Evolutionary conservation across 2,329 filamentous ascomycete genomes (phyloP).

Genomic region (Cytospora chrysosperma): DNA sequence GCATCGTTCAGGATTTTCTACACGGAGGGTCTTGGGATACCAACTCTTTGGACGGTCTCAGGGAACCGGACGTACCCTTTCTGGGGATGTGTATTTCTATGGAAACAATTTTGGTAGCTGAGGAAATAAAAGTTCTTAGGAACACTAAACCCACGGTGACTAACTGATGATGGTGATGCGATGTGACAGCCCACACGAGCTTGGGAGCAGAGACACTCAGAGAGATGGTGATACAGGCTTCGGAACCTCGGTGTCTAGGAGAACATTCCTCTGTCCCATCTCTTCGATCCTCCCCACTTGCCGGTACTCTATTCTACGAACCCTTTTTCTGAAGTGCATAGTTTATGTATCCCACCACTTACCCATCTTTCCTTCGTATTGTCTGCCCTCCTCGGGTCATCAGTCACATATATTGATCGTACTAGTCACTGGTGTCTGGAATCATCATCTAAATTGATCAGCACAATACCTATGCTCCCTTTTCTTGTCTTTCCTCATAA

Average conservation of each 20-base stretch:
- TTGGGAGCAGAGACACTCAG: neutral
- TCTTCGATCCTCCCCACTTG: no score
- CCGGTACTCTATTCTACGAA: neutral
- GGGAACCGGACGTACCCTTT: neutral
- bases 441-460: neutral
- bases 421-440: neutral
- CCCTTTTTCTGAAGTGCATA: neutral
- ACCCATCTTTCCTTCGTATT: neutral
- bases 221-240: neutral
- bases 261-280: no score
- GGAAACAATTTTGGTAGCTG: neutral
- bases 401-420: neutral
- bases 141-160: neutral
- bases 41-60: neutral
- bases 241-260: no score
- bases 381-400: neutral
- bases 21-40: neutral
- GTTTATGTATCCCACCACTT: no score
- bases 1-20: neutral
- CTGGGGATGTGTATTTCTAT: slow-evolving; percentile 3
- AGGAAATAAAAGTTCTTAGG: neutral
- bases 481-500: neutral
- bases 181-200: neutral
- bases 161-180: neutral
- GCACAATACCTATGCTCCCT: neutral